Percentiles rank a stretch among this genome's conserved stretches.
Evolutionary conservation across 2,329 filamentous ascomycete genomes (phyloP).

Genomic region (Ceratocystis albifundus): DNA sequence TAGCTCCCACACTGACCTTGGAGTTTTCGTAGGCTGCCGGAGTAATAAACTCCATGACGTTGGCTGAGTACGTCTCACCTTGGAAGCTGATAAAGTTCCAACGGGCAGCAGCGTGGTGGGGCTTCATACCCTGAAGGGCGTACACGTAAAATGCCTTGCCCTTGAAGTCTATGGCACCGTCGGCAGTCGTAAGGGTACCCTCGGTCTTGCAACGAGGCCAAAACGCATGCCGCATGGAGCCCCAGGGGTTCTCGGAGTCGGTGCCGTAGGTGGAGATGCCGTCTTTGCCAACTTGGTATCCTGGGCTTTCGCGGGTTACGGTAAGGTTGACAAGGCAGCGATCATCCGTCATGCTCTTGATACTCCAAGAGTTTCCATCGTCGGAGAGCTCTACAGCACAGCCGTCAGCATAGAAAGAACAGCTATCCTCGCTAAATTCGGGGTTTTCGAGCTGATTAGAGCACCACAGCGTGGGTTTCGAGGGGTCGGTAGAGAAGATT

Average conservation of each 20-base stretch:
- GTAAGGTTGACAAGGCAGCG: slow-evolving; percentile 76
- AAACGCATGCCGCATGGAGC: slow-evolving; percentile 80
- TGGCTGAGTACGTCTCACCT: slow-evolving; percentile 69
- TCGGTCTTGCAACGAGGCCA: slow-evolving; percentile 80
- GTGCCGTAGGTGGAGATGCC: slow-evolving; percentile 80
- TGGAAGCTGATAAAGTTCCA: slow-evolving; percentile 97
- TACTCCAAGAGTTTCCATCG: slow-evolving; percentile 68
- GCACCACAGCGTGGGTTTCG: slow-evolving; percentile 69
- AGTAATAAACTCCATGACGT: slow-evolving; percentile 94
- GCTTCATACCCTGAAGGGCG: slow-evolving; percentile 96
- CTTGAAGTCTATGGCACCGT: slow-evolving; percentile 69
- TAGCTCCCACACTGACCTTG: slow-evolving; percentile 67
- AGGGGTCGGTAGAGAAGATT: slow-evolving; percentile 65
- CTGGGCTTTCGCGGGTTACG: slow-evolving; percentile 62
- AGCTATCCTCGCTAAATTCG: slow-evolving; percentile 74
- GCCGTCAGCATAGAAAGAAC: slow-evolving; percentile 74
- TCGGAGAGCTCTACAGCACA: slow-evolving; percentile 76
- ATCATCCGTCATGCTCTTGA: slow-evolving; percentile 82
- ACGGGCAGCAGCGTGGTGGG: slow-evolving; percentile 79
- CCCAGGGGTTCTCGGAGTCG: slow-evolving; percentile 78
- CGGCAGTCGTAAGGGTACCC: slow-evolving; percentile 72
- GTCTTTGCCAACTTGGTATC: slow-evolving; percentile 73
- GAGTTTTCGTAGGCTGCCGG: slow-evolving; percentile 86
- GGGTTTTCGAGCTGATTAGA: slow-evolving; percentile 67
- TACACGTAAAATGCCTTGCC: slow-evolving; percentile 71